Percentiles rank a stretch among this genome's conserved stretches.
Conservation (phyloP, 148 eudicot genomes). For the Chenopodium berlandieri region DNA sequence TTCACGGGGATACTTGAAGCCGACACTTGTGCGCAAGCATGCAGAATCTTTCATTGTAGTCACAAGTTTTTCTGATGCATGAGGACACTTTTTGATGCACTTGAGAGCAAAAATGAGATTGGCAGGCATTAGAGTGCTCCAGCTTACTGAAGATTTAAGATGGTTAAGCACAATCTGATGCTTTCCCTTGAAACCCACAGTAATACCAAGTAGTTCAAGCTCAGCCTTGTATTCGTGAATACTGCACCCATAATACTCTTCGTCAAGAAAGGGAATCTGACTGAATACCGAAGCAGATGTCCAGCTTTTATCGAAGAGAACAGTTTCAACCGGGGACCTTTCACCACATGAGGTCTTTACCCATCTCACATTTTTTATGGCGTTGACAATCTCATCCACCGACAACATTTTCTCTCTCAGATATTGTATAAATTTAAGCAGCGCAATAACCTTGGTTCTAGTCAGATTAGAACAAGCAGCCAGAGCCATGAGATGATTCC, state of each 20-base stretch:
- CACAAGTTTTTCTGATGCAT: constrained; percentile 30
- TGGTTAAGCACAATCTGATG: constrained; percentile 38
- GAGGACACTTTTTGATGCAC: constrained; percentile 24
- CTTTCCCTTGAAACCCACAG: constrained; percentile 30
- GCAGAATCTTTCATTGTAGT: constrained; percentile 31
- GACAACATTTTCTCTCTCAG: constrained; percentile 40
- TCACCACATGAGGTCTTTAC: constrained; percentile 50
- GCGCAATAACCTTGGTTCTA: constrained; percentile 42
- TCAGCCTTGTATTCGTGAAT: constrained; percentile 39
- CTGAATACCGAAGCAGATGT: constrained; percentile 41
- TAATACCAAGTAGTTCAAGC: constrained; percentile 50
- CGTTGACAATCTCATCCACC: constrained; percentile 33
- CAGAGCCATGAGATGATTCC: constrained; percentile 46
- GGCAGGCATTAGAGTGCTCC: constrained; percentile 25
- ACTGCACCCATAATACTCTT: constrained; percentile 40
- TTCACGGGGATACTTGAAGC: constrained; percentile 43
- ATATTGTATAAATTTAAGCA: constrained; percentile 48
- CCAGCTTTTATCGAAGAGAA: constrained; percentile 47
- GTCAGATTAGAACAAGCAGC: constrained; percentile 38
- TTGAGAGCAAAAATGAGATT: constrained; percentile 41
- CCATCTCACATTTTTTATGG: constrained; percentile 46
- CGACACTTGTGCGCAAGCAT: constrained; percentile 47
- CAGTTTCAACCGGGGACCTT: constrained; percentile 41
- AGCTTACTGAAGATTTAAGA: constrained; percentile 34
- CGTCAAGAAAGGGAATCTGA: constrained; percentile 48